Base-by-base conservation (phyloP, 2,329 filamentous ascomycete species). In the Botrytis galanthina region DNA sequence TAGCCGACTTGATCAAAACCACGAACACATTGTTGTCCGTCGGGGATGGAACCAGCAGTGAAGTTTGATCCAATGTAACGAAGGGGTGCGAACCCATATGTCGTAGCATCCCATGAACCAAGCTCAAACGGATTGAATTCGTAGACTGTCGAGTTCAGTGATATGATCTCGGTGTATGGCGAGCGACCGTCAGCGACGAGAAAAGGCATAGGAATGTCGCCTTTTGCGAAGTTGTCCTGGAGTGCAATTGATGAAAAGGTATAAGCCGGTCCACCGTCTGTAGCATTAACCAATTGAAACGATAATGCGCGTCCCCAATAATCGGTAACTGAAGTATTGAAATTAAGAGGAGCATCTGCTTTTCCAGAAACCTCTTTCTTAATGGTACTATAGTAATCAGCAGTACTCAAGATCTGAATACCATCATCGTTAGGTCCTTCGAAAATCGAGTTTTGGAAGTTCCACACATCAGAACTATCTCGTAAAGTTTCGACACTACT, bases 271-370 rank as follows among this genome's bases (percentile, higher is more conserved):
- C 93, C 94, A 57, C 94, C 95, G 75, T 92, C 83, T 1, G 86
- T 87, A 9, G 89, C 92, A 80, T 95, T 92, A 80, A 97, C 88
- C 66, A 97, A 87, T 83, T 97, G 94, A 82, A 92, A 97, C 1
- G 91, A 91, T n/a, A 97, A 86, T 64, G 93, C 93, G 73, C 94
- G 91, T 42, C 93, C 93, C 92, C 94, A 97, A 82, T 94, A 94
- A 83, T 98, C 95, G 0, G 95, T 97, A 73, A 97, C 86, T 14
- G 93, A 92, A 5, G 88, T 88, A 63, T 90, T 84, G 79, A 86
- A 95, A 68, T 90, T 84, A 80, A 86, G 95, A 0, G 89, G 88
- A 26, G 90, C 91, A 73, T 90, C 81, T 1, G 80, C 78, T 83
- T 95, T 96, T 6, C 81, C 84, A 0, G 84, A 76, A 1, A 94